Base-by-base conservation (phyloP, 495 filamentous ascomycete species). In the Annulohypoxylon nitens region DNA sequence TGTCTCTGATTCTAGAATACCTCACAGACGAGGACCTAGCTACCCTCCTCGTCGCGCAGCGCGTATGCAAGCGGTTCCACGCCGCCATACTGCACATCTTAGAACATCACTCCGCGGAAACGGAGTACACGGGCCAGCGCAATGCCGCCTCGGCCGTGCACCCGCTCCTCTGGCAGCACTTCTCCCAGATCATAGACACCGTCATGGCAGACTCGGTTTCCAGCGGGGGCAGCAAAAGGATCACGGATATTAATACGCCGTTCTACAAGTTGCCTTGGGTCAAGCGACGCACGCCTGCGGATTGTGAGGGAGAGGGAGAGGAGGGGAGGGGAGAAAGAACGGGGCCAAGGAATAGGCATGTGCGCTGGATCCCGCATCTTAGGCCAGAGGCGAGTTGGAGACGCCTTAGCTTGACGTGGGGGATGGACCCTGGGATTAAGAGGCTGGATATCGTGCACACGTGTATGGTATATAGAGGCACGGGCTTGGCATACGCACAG, bases 381-480 rank as follows among this genome's bases (percentile, higher is more conserved):
- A 41, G 67, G 0, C 67, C 53, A 10, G 39, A 64, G 26, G 67
- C 67, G 3, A 64, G 60, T n/a, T 70, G 67, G 67, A 18, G 67
- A 5, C 50, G 67, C 0, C 14, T 70, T 0, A 59, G 60, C 20
- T 41, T 64, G 0, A 63, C 59, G 11, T 64, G 34, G 23, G 60
- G 60, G 5, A 16, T 39, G 3, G 59, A 23, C 4, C 41, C 37
- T 8, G 25, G 16, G 23, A 51, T 70, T 3, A 45, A 10, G 14
- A 51, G 11, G 4, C 12, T 70, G 0, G 60, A 70, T 26, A 60
- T 70, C 7, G 14, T 64, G 1, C 58, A 59, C 14, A 20, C n/a
- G 26, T 3, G 33, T 1, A 50, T 39, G 16, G 14, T 39, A 18
- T 59, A 58, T 14, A 47, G 57, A 25, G 48, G 45, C 14, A 55